These are phyloP conservation scores for Cynara cardunculus DNA, from an alignment of 129 eudicot genomes.

Conservation along the genomic window DNA sequence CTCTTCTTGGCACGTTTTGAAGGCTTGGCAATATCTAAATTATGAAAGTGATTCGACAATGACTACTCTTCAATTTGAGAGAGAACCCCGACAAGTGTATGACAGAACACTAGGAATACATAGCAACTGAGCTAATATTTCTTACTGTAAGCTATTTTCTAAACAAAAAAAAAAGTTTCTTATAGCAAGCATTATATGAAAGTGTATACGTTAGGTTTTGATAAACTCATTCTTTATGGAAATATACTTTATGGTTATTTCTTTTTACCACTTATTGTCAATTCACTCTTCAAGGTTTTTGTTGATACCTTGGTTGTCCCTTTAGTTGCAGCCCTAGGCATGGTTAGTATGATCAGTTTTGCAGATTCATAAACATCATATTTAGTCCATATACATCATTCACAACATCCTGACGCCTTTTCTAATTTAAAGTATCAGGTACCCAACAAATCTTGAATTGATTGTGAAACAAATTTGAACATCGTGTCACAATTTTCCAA, in stretches of 20 bases:
- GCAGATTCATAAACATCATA: not conserved
- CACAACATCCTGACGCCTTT: not conserved
- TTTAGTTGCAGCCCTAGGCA: not conserved
- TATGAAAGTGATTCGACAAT: not conserved
- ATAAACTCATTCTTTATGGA: not conserved
- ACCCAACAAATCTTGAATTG: not conserved
- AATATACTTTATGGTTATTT: not conserved
- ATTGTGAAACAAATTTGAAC: not conserved
- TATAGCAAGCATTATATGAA: not conserved
- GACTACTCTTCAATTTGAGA: slow-evolving; percentile 8
- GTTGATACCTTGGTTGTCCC: not conserved
- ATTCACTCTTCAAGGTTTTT: not conserved
- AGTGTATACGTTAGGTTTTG: not conserved
- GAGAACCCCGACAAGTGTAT: slow-evolving; percentile 4
- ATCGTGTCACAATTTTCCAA: not conserved
- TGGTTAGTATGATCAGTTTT: not conserved
- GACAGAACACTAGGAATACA: not conserved
- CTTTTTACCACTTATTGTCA: not conserved
- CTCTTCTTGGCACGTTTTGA: slow-evolving; percentile 2
- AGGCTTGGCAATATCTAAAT: slow-evolving; percentile 10
- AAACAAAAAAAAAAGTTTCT: not conserved
- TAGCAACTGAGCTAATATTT: not conserved
- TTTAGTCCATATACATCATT: not conserved
- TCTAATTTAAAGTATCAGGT: not conserved
- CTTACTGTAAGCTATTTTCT: not conserved